Conservation (phyloP, 345 rosid genomes). For the Ailanthus altissimus region DNA sequence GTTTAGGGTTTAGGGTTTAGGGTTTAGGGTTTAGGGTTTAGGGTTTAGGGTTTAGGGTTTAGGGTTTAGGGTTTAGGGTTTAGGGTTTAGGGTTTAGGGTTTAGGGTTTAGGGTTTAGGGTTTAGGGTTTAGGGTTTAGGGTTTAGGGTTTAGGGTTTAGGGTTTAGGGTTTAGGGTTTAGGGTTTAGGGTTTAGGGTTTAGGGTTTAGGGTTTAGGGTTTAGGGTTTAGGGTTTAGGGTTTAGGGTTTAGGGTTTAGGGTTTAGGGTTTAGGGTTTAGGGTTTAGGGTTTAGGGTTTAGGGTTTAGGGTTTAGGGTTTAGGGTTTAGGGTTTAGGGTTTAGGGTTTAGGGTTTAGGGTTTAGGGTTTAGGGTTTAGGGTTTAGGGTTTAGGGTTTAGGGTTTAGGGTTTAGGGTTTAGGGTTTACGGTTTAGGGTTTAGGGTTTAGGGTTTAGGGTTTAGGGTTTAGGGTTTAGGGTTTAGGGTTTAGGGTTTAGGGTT, state of each 20-base stretch:
- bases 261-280: no score
- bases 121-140: no score
- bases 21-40: no score
- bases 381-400: constrained; percentile 25
- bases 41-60: no score
- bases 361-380: constrained; percentile 29
- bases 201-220: constrained; percentile 18
- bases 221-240: constrained; percentile 18
- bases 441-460: constrained; percentile 15
- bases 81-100: no score
- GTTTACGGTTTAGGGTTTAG: constrained; percentile 20
- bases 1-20: no score
- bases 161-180: no score
- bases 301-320: constrained; percentile 19
- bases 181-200: constrained; percentile 24
- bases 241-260: constrained; percentile 13
- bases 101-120: no score
- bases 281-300: no score
- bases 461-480: constrained; percentile 24
- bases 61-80: no score
- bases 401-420: constrained; percentile 28
- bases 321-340: constrained; percentile 26
- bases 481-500: constrained; percentile 20
- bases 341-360: constrained; percentile 29
- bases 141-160: no score